Evolutionary conservation across 1,139 yeast genomes (phyloP).

Genomic region (Geotrichum siamense): DNA sequence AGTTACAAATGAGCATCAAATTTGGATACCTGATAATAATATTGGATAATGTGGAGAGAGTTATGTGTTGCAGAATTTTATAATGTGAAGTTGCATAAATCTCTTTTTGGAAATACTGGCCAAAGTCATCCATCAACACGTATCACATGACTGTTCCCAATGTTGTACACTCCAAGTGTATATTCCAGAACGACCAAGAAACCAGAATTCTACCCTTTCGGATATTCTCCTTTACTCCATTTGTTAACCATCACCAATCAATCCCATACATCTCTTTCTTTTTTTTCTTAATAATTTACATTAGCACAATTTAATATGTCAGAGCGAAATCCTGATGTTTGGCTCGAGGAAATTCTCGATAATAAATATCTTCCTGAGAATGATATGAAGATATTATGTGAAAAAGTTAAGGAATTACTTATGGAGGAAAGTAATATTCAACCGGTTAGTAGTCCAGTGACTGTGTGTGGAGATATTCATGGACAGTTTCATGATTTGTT

Average conservation of each 20-base stretch:
- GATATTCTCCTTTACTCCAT: not conserved
- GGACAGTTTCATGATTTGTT: slow-evolving; percentile 95
- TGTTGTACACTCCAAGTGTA: too few relatives aligned
- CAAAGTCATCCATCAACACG: not conserved
- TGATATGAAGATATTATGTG: slow-evolving; percentile 95
- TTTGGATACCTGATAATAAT: too few relatives aligned
- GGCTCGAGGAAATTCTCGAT: slow-evolving; percentile 90
- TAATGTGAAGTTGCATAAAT: not conserved
- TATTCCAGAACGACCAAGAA: too few relatives aligned
- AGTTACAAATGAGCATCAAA: too few relatives aligned
- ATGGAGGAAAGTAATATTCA: slow-evolving; percentile 96
- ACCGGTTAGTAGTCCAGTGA: slow-evolving; percentile 95
- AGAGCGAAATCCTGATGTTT: slow-evolving; percentile 87
- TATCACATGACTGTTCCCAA: too few relatives aligned
- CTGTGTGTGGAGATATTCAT: slow-evolving; percentile 98
- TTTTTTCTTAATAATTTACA: not conserved
- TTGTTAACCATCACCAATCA: not conserved
- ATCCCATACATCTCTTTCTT: not conserved
- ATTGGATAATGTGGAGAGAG: too few relatives aligned
- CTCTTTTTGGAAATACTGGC: not conserved
- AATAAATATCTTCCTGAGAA: slow-evolving; percentile 84
- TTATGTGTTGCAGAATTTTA: not conserved
- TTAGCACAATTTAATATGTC: slow-evolving; percentile 38
- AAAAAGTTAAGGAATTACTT: slow-evolving; percentile 76
- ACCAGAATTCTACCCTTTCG: too few relatives aligned